Evolutionary conservation across 2,329 filamentous ascomycete genomes (phyloP).

Genomic region (Aspergillus puulaauensis): DNA sequence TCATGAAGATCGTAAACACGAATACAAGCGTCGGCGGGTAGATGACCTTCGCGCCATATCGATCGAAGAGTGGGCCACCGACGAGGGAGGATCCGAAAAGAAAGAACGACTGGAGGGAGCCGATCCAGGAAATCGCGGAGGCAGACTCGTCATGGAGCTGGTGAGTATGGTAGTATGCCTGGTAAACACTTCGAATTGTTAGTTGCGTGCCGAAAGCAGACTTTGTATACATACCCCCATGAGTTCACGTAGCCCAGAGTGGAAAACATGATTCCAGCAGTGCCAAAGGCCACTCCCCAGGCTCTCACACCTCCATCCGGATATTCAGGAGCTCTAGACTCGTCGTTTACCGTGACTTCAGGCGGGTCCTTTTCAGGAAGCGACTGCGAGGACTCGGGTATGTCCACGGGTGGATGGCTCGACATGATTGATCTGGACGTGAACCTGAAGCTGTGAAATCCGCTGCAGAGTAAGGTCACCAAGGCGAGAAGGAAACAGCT

Average conservation of each 20-base stretch:
- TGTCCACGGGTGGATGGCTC: neutral
- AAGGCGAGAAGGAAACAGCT: no score
- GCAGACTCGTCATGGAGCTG: constrained; percentile 28
- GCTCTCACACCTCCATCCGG: constrained; percentile 11
- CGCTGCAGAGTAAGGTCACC: no score
- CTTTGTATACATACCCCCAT: constrained; percentile 8
- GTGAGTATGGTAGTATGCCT: constrained; percentile 42
- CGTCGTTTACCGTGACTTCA: neutral
- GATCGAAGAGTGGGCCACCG: constrained; percentile 48
- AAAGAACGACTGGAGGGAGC: constrained; percentile 45
- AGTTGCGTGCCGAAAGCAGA: neutral
- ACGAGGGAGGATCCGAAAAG: constrained; percentile 43
- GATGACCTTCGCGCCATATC: constrained; percentile 33
- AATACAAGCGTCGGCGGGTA: constrained; percentile 10
- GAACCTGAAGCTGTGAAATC: neutral
- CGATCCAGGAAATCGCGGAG: constrained; percentile 47
- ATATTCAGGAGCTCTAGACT: neutral
- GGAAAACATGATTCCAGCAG: constrained; percentile 12
- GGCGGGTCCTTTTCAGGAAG: neutral
- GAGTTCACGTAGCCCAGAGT: constrained; percentile 15
- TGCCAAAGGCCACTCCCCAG: constrained; percentile 9
- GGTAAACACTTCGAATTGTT: constrained; percentile 31
- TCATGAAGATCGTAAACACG: constrained; percentile 23
- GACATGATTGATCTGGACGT: neutral
- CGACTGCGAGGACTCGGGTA: neutral